Percentiles rank a stretch among this genome's conserved stretches.
These are phyloP conservation scores for Trichoderma breve DNA, from an alignment of 2,329 filamentous ascomycete species.

Conservation along the genomic window DNA sequence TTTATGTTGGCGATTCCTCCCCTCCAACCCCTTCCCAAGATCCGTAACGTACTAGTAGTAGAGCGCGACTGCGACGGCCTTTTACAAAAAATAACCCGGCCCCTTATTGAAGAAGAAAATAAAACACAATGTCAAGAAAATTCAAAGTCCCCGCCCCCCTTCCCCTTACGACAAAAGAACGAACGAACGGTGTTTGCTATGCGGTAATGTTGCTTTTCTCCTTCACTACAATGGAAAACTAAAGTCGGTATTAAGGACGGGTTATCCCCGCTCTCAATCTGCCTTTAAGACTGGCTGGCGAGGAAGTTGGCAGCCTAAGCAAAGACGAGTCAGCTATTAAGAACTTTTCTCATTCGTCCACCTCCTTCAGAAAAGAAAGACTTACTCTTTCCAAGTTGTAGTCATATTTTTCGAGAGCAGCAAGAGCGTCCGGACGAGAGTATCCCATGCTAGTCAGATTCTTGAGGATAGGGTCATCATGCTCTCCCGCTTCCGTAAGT, in stretches of 20 bases:
- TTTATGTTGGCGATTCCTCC: neutral
- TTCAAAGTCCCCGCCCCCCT: constrained; percentile 1
- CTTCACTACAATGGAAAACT: neutral
- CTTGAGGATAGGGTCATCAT: constrained; percentile 90
- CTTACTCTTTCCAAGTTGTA: constrained; percentile 93
- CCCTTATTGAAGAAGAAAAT: neutral
- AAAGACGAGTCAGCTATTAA: neutral
- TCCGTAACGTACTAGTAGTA: neutral
- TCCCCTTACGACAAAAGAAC: constrained; percentile 15
- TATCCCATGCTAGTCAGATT: constrained; percentile 90
- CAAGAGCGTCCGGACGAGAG: constrained; percentile 66
- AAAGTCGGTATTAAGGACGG: neutral
- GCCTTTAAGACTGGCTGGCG: constrained; percentile 51
- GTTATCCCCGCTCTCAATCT: neutral
- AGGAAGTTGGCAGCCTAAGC: constrained; percentile 53
- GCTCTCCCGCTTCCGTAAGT: constrained; percentile 69
- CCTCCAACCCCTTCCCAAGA: neutral
- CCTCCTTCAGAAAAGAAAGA: constrained; percentile 20
- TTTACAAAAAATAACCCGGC: constrained; percentile 1
- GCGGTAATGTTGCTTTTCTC: neutral
- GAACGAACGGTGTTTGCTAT: constrained; percentile 12
- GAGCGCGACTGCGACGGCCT: constrained; percentile 11
- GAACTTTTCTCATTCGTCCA: neutral
- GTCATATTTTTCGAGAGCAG: constrained; percentile 88
- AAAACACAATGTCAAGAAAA: constrained; percentile 10